Evolutionary conservation across 306 rosid species (phyloP).

Genomic region (Cicer chorassanicum): DNA sequence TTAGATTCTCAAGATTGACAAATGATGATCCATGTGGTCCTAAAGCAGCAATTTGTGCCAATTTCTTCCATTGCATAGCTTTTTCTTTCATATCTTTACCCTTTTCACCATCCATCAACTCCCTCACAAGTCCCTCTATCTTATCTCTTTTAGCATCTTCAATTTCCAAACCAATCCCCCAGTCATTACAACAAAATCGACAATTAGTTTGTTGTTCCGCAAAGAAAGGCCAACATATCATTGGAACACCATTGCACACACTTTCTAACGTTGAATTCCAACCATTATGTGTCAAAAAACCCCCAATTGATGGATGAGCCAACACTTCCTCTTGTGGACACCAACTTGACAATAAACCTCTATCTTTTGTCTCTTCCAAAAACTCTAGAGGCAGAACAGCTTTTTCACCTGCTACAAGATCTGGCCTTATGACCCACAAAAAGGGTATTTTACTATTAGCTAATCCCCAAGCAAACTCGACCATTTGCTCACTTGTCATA

Average conservation of each 20-base stretch:
- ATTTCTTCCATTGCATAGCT: constrained; percentile 55
- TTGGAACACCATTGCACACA: constrained; percentile 58
- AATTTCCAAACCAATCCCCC: constrained; percentile 76
- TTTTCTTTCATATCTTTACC: constrained; percentile 59
- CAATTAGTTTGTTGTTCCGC: constrained; percentile 80
- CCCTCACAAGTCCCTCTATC: constrained; percentile 59
- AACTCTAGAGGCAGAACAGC: constrained; percentile 55
- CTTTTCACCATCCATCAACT: constrained; percentile 59
- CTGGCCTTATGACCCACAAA: constrained; percentile 68
- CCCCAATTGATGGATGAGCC: constrained; percentile 61
- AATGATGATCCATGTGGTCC: constrained; percentile 49
- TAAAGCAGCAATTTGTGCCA: constrained; percentile 47
- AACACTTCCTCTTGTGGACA: constrained; percentile 70
- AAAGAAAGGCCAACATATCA: constrained; percentile 80
- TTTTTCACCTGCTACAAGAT: constrained; percentile 51
- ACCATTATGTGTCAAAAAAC: constrained; percentile 71
- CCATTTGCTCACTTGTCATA: constrained; percentile 57
- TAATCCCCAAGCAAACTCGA: constrained; percentile 81
- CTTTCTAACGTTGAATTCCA: constrained; percentile 86
- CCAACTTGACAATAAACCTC: constrained; percentile 61
- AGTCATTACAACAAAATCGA: constrained; percentile 54
- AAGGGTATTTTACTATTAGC: constrained; percentile 57
- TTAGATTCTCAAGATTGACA: constrained; percentile 43
- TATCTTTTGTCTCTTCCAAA: constrained; percentile 40
- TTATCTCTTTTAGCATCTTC: constrained; percentile 53